Percentiles rank a stretch among this genome's conserved stretches.
Conservation (phyloP, 164 flowering plant species). For the Malania oleifera region DNA sequence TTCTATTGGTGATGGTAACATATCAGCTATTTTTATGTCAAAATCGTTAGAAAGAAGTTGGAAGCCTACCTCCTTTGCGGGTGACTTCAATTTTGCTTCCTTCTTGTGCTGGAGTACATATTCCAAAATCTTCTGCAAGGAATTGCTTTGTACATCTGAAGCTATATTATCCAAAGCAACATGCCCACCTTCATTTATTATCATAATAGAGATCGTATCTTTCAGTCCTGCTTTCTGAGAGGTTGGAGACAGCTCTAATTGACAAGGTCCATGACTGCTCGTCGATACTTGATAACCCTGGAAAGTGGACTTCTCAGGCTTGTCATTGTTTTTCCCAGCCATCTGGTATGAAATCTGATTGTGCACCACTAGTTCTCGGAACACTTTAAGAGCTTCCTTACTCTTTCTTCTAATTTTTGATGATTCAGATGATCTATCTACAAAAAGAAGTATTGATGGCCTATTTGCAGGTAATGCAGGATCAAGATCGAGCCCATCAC, state of each 20-base stretch:
- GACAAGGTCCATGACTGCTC: slow-evolving; percentile 24
- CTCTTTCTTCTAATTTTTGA: slow-evolving; percentile 44
- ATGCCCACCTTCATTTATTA: slow-evolving; percentile 50
- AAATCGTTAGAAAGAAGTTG: slow-evolving; percentile 82
- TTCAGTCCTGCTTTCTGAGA: slow-evolving; percentile 24
- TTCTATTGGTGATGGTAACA: slow-evolving; percentile 26
- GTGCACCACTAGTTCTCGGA: slow-evolving; percentile 51
- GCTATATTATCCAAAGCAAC: slow-evolving; percentile 37
- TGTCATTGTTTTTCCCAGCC: slow-evolving; percentile 14
- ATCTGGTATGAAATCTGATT: slow-evolving; percentile 21
- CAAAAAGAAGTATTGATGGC: slow-evolving; percentile 75
- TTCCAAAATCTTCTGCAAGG: slow-evolving; percentile 58
- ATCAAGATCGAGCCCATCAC: slow-evolving; percentile 37
- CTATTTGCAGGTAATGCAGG: slow-evolving; percentile 52
- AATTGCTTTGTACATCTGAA: slow-evolving; percentile 39
- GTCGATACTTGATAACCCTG: slow-evolving; percentile 22
- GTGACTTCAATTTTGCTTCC: slow-evolving; percentile 50
- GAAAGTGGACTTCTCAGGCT: slow-evolving; percentile 12
- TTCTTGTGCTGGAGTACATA: slow-evolving; percentile 52
- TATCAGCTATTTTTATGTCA: slow-evolving; percentile 43
- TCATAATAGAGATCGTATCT: slow-evolving; percentile 57
- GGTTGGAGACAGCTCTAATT: slow-evolving; percentile 21
- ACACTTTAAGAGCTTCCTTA: slow-evolving; percentile 48
- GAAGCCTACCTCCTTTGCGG: slow-evolving; percentile 78
- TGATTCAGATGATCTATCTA: slow-evolving; percentile 79